Percentiles rank a stretch among this genome's conserved stretches.
Conservation (phyloP, 257 asterid genomes). For the Solanum medicagineum region DNA sequence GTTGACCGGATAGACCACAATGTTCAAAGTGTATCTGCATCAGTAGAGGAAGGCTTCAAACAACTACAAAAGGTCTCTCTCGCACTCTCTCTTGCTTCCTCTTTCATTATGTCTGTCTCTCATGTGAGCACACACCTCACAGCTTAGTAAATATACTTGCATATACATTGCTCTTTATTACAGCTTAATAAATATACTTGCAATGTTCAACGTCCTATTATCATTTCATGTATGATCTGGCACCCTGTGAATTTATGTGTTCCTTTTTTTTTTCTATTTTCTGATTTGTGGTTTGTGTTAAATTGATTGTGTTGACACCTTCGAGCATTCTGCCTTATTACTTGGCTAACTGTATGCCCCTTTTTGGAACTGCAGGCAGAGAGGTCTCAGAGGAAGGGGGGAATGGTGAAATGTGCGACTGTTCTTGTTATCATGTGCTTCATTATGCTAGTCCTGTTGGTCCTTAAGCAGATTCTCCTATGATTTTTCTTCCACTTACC, state of each 20-base stretch:
- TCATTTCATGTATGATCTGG: background rate
- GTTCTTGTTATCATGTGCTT: constrained; percentile 4
- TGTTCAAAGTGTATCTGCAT: background rate
- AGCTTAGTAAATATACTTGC: background rate
- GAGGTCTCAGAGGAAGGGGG: background rate
- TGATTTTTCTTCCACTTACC: background rate
- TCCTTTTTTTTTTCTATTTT: background rate
- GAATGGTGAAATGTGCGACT: constrained; percentile 2
- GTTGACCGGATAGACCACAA: constrained; percentile 6
- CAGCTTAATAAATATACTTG: background rate
- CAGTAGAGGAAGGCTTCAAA: constrained; percentile 2
- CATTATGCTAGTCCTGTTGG: background rate
- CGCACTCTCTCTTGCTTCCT: background rate
- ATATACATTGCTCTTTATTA: background rate
- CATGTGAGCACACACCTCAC: background rate
- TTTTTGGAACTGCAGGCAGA: constrained; percentile 1
- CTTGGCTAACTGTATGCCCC: background rate
- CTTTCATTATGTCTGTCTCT: background rate
- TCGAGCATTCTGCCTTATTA: background rate
- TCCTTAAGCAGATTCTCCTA: background rate
- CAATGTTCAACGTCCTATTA: background rate
- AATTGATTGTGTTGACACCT: background rate
- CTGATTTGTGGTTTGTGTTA: background rate
- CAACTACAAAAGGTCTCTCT: background rate
- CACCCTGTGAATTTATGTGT: background rate